phyloP scores from a whole-genome alignment of 352 stramenopile species.

The Aphanomyces stellatus region DNA sequence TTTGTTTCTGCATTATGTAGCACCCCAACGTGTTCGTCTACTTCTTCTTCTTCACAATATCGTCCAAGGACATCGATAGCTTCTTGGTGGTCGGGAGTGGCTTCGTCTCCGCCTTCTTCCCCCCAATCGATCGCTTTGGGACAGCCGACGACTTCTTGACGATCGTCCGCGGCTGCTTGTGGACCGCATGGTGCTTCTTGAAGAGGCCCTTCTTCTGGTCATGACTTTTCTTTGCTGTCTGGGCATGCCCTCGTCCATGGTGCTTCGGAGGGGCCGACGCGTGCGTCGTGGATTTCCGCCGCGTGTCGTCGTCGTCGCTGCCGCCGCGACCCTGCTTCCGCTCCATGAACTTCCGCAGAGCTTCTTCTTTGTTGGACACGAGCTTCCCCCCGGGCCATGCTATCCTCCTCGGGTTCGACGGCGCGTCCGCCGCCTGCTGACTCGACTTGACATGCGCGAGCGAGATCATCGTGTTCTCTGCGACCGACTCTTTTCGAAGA shows the following conservation, averaged over 20 bases:
- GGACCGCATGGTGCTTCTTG: background rate
- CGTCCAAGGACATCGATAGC: constrained; percentile 18
- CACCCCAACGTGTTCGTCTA: constrained; percentile 12
- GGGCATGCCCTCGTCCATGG: background rate
- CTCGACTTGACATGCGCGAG: constrained; percentile 19
- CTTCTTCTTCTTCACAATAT: constrained; percentile 18
- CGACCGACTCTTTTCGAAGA: background rate
- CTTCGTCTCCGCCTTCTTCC: background rate
- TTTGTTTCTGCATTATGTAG: too few relatives aligned
- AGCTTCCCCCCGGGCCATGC: constrained; percentile 76
- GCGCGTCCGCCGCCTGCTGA: background rate
- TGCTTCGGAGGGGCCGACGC: background rate
- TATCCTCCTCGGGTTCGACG: constrained; percentile 24
- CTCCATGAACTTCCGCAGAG: constrained; percentile 77
- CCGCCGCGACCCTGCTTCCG: constrained; percentile 42
- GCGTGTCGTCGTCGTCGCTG: too few relatives aligned
- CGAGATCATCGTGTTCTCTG: constrained; percentile 8
- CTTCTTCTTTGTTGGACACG: constrained; percentile 77
- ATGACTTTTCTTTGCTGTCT: background rate
- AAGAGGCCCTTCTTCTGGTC: background rate
- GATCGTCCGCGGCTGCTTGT: background rate
- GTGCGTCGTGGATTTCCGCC: background rate
- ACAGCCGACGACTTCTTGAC: background rate
- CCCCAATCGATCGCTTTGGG: background rate
- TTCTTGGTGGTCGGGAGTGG: constrained; percentile 5